Conservation (phyloP, 768 basidiomycete species). For the Panaeolus cyanescens region DNA sequence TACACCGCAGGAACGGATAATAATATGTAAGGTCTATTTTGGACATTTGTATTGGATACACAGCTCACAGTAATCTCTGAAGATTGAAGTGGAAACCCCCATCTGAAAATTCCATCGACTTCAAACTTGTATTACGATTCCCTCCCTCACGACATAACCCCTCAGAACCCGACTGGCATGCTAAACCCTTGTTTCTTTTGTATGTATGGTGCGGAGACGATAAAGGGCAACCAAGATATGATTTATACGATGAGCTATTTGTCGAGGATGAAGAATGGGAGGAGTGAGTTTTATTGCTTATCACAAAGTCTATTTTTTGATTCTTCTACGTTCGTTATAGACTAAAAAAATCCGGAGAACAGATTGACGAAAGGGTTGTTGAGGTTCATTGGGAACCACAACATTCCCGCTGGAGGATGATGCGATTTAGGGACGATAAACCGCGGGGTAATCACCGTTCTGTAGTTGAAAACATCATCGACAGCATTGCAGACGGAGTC, state of each 20-base stretch:
- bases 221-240: conserved; percentile 59
- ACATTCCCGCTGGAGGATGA: conserved; percentile 77
- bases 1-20: conserved; percentile 86
- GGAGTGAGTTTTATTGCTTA: conserved; percentile 66
- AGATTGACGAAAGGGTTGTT: conserved; percentile 90
- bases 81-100: conserved; percentile 99
- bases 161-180: conserved; percentile 71
- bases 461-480: conserved; percentile 86
- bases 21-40: conserved; percentile 78
- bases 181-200: conserved; percentile 86
- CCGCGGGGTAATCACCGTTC: conserved; percentile 85
- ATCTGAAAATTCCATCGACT: conserved; percentile 96
- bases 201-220: conserved; percentile 81
- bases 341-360: conserved; percentile 81
- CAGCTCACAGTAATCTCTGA: conserved; percentile 8
- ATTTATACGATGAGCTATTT: conserved; percentile 82
- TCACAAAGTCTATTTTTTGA: background rate
- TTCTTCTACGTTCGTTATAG: conserved; percentile 38
- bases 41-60: background rate
- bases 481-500: conserved; percentile 92
- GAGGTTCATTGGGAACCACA: conserved; percentile 89
- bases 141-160: conserved; percentile 61
- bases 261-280: conserved; percentile 95
- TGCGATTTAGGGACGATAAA: conserved; percentile 96
- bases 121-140: conserved; percentile 94